Evolutionary conservation across 83 land plant genomes (phyloP).

Genomic region (Picea abies): DNA sequence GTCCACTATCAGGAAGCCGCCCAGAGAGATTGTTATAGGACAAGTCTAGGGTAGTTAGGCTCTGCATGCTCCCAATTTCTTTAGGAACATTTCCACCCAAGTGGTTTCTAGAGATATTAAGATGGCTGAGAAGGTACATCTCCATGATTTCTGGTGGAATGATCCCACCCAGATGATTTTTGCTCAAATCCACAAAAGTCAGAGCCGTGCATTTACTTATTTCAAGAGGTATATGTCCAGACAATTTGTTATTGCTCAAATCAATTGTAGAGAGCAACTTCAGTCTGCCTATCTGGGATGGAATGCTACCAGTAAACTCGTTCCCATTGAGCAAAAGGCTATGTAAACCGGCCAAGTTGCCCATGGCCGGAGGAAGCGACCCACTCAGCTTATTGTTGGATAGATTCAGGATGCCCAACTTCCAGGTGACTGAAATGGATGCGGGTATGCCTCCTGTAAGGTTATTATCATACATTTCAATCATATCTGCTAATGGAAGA

Average conservation of each 20-base stretch:
- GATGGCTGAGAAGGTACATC: constrained; percentile 59
- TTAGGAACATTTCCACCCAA: constrained; percentile 58
- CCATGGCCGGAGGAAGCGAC: constrained; percentile 40
- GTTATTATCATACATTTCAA: constrained; percentile 67
- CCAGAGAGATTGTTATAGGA: constrained; percentile 81
- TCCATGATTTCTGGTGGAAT: constrained; percentile 57
- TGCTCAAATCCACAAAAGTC: constrained; percentile 66
- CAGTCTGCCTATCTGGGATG: constrained; percentile 40
- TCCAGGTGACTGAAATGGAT: constrained; percentile 20
- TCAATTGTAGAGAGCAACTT: constrained; percentile 41
- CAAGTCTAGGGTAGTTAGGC: constrained; percentile 65
- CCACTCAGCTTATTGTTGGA: constrained; percentile 49
- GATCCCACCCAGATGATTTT: constrained; percentile 59
- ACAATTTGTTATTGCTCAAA: constrained; percentile 53
- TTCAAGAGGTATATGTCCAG: constrained; percentile 51
- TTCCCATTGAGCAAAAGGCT: constrained; percentile 48
- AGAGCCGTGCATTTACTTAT: constrained; percentile 50
- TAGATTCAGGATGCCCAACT: constrained; percentile 39
- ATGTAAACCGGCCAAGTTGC: constrained; percentile 38
- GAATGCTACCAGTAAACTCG: constrained; percentile 51
- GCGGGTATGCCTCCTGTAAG: constrained; percentile 40
- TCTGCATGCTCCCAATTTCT: constrained; percentile 57
- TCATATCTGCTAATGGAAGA: constrained; percentile 48
- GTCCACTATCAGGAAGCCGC: constrained; percentile 39
- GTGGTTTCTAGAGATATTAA: constrained; percentile 71